phyloP scores from a whole-genome alignment of 371 early-diverging fungal genomes.

The Lichtheimia ornata region DNA sequence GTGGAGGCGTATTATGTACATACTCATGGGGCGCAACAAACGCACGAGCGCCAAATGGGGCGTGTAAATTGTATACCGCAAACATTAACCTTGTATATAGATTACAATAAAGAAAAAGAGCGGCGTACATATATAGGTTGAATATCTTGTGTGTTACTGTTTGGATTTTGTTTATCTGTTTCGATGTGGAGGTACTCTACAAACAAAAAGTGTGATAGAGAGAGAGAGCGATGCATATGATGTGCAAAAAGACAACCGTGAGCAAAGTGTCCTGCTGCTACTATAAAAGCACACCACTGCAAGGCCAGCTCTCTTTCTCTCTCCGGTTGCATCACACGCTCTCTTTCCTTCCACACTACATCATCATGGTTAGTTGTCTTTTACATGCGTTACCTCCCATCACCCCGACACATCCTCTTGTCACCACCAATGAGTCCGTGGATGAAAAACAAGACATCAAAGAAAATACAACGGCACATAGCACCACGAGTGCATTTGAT shows the following conservation, averaged over 20 bases:
- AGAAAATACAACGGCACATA: neutral
- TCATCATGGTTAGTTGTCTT: slow-evolving; percentile 8
- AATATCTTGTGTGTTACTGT: slow-evolving; percentile 1
- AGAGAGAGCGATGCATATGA: neutral
- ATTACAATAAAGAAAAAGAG: too few species aligned
- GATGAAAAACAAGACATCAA: neutral
- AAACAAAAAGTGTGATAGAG: neutral
- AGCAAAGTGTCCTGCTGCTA: neutral
- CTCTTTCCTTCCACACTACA: neutral
- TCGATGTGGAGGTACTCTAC: slow-evolving; percentile 5
- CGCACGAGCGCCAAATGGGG: too few species aligned
- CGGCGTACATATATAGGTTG: too few species aligned
- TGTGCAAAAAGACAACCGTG: neutral
- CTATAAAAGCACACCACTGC: neutral
- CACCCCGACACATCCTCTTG: neutral
- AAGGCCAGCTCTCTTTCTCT: neutral
- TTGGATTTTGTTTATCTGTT: slow-evolving; percentile 10
- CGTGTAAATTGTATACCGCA: too few species aligned
- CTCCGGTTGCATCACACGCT: neutral
- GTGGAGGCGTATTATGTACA: too few species aligned
- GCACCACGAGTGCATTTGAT: neutral
- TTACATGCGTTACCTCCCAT: slow-evolving; percentile 7
- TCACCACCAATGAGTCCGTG: neutral
- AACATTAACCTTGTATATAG: too few species aligned
- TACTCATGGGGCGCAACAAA: too few species aligned